Evolutionary conservation across 139 green algal species (phyloP), one percentile per base, ranked within the genome.

Genomic region (Chlorella sp.): DNA sequence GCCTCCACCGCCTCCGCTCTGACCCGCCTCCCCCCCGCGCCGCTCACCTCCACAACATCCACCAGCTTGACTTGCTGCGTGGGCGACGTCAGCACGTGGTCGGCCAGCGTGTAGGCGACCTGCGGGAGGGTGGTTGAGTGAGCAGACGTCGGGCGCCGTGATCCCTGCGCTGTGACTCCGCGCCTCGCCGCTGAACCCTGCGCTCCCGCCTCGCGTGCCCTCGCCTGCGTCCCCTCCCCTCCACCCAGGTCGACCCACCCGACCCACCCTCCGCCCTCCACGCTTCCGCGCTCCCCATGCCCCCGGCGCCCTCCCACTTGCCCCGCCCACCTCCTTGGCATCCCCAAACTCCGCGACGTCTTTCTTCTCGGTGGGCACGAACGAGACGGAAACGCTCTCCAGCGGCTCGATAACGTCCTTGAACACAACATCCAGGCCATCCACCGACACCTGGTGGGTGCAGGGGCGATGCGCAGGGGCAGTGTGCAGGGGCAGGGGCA

Each of bases 381-480:
- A 38, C 12, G 19, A 33, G 25, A 75, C 69, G 61, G 83, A 92
- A 23, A 98, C 92, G 29, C 60, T 90, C 87, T 99, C 96, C 46
- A 99, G 87, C 14, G 96, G 96, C 93, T 99, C 96, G 55, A 99
- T 97, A 35, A 99, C 84, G 70, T 99, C 95, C 89, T 99, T 99
- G 86, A 91, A 98, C 23, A 98, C 93, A 4, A 96, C 80, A 58
- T 99, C 95, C 81, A 93, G 81, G 69, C 96, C 87, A 8, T 91
- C 67, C 35, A 99, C 92, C 0, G 76, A 65, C 55, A 93, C 87
- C 74, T 92, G 86, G 70, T 81, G 73, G 58, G n/a, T 14, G 5
- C 33, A 50, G 8, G n/a, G 43, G 9, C 5, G n/a, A n/a, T n/a
- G n/a, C n/a, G n/a, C n/a, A n/a, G n/a, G n/a, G n/a, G n/a, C n/a